Evolutionary conservation across 2,329 filamentous ascomycete species (phyloP).

Genomic region (Fusarium sp.): DNA sequence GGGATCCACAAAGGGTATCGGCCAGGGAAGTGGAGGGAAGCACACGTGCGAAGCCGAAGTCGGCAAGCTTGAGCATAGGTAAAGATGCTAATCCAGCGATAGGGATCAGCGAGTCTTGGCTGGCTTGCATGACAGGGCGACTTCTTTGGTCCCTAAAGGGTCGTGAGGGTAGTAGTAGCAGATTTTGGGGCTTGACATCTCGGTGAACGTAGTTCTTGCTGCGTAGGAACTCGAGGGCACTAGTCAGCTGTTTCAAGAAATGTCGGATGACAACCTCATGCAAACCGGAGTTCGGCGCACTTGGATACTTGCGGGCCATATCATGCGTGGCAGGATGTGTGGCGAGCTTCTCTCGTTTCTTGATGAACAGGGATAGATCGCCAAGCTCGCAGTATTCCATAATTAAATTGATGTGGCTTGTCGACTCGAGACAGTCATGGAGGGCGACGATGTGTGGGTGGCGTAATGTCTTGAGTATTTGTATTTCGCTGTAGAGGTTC

Average conservation of each 20-base stretch:
- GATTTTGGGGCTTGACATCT: conserved; percentile 97
- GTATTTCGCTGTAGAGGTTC: conserved; percentile 94
- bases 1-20: conserved; percentile 95
- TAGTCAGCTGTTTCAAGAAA: conserved; percentile 93
- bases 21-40: conserved; percentile 90
- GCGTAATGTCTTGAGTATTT: conserved; percentile 91
- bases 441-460: conserved; percentile 98
- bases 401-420: conserved; percentile 90
- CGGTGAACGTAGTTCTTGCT: conserved; percentile 90
- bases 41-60: conserved; percentile 97
- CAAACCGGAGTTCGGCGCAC: conserved; percentile 81
- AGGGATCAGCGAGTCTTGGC: conserved; percentile 82
- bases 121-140: conserved; percentile 76
- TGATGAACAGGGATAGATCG: conserved; percentile 94
- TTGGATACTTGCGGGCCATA: conserved; percentile 94
- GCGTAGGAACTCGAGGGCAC: conserved; percentile 89
- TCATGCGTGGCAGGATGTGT: conserved; percentile 85
- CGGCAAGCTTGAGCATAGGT: conserved; percentile 96
- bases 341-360: conserved; percentile 84
- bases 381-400: conserved; percentile 99
- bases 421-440: conserved; percentile 90
- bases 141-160: conserved; percentile 69
- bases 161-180: conserved; percentile 85
- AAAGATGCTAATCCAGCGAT: conserved; percentile 83
- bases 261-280: conserved; percentile 97